Percentiles rank a stretch among this genome's conserved stretches.
phyloP scores from a whole-genome alignment of 352 stramenopile species.

The Phytopythium litorale region DNA sequence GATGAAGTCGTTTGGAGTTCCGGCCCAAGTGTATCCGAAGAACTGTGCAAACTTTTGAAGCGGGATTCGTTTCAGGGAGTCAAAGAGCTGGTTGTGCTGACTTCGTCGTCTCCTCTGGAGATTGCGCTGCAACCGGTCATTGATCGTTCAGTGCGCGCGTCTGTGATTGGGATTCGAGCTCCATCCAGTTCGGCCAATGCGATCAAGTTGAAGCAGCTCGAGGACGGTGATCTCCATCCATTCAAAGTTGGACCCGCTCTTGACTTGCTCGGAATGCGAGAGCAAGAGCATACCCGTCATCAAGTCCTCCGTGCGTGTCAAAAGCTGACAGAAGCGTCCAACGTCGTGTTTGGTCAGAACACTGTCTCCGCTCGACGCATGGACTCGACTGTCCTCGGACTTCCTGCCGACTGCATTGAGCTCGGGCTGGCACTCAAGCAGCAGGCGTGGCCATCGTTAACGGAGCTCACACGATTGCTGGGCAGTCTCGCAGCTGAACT shows the following conservation, averaged over 20 bases:
- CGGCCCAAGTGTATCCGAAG: neutral
- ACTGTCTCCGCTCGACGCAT: conserved; percentile 16
- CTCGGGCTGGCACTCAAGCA: conserved; percentile 17
- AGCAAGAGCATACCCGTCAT: conserved; percentile 22
- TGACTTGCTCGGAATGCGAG: conserved; percentile 19
- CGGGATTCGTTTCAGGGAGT: conserved; percentile 15
- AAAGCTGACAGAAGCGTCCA: conserved; percentile 15
- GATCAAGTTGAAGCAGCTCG: conserved; percentile 5
- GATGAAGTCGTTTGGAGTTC: conserved; percentile 18
- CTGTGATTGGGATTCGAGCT: neutral
- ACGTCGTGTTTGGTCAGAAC: conserved; percentile 1
- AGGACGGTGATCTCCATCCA: neutral
- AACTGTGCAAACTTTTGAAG: conserved; percentile 3
- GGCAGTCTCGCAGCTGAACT: neutral
- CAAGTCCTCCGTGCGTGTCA: conserved; percentile 11
- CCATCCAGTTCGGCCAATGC: conserved; percentile 6
- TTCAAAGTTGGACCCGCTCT: conserved; percentile 10
- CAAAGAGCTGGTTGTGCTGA: neutral
- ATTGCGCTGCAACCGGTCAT: neutral
- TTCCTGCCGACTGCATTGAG: conserved; percentile 22
- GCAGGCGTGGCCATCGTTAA: neutral
- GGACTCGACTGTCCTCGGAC: conserved; percentile 30
- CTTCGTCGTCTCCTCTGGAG: neutral
- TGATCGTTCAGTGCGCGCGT: neutral
- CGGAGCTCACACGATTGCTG: neutral